A percentile compares a stretch with the other conserved stretches of the same genome.
phyloP scores from a whole-genome alignment of 768 basidiomycete species.

The Phylloporus arenicola region DNA sequence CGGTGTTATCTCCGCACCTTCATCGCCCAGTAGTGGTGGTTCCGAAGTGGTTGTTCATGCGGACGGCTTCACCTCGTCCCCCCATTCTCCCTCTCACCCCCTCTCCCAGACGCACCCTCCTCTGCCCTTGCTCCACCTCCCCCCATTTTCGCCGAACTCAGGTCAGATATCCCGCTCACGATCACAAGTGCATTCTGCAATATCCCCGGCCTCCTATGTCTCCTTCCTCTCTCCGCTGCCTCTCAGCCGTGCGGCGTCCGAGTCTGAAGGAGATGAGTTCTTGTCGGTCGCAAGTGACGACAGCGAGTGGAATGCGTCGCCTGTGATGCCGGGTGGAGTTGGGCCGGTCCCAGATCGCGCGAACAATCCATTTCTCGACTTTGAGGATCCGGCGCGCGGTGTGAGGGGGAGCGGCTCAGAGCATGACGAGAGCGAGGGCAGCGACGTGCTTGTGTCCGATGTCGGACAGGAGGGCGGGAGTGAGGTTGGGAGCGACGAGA shows the following conservation, averaged over 20 bases:
- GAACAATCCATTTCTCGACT: conserved; percentile 22
- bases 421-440: conserved; percentile 13
- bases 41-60: conserved; percentile 13
- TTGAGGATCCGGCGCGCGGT: conserved; percentile 11
- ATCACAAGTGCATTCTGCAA: conserved; percentile 1
- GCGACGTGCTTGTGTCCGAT: conserved; percentile 14
- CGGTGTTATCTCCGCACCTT: conserved; percentile 19
- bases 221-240: conserved; percentile 26
- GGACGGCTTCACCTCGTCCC: background rate
- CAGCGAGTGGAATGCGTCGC: conserved; percentile 11
- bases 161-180: conserved; percentile 1
- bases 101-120: background rate
- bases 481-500: conserved; percentile 20
- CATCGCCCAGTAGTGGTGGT: conserved; percentile 15
- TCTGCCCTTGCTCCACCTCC: conserved; percentile 13
- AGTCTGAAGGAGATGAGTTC: conserved; percentile 23
- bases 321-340: background rate
- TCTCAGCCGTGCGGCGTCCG: conserved; percentile 12
- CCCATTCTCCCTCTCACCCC: background rate
- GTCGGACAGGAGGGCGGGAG: conserved; percentile 11
- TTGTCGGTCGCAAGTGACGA: conserved; percentile 19
- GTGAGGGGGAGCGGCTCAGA: background rate
- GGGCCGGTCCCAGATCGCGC: conserved; percentile 3
- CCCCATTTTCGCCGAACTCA: background rate
- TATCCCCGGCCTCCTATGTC: conserved; percentile 19